Conservation (phyloP, 441 rosid genomes). For the Aleurites moluccanus region DNA sequence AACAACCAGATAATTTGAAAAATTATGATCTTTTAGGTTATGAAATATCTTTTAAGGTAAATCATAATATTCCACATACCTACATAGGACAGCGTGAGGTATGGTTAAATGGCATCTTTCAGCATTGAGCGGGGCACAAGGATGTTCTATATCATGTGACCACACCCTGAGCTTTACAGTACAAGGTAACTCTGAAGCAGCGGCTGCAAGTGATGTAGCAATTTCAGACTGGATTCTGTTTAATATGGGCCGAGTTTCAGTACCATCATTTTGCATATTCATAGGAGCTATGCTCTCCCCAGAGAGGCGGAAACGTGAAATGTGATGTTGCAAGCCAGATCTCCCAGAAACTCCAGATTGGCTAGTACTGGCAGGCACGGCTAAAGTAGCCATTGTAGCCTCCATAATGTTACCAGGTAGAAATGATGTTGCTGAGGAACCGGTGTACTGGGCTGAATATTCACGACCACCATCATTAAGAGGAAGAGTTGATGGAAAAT, state of each 20-base stretch:
- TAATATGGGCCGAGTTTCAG: slow-evolving; percentile 48
- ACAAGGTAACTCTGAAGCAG: slow-evolving; percentile 83
- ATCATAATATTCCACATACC: slow-evolving; percentile 42
- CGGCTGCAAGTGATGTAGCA: slow-evolving; percentile 69
- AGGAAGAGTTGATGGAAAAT: slow-evolving; percentile 43
- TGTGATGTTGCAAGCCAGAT: slow-evolving; percentile 47
- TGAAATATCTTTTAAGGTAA: slow-evolving; percentile 12
- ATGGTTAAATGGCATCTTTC: slow-evolving; percentile 63
- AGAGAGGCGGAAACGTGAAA: slow-evolving; percentile 43
- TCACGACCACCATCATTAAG: slow-evolving; percentile 47
- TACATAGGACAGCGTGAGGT: slow-evolving; percentile 92
- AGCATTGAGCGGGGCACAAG: slow-evolving; percentile 48
- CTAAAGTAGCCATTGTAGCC: slow-evolving; percentile 51
- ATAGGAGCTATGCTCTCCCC: slow-evolving; percentile 48
- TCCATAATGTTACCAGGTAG: slow-evolving; percentile 42
- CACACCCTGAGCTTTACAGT: slow-evolving; percentile 85
- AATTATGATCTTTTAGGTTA: neutral
- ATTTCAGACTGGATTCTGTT: slow-evolving; percentile 72
- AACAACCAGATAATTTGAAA: neutral
- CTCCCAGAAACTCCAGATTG: slow-evolving; percentile 57
- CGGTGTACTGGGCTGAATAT: slow-evolving; percentile 35
- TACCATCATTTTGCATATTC: slow-evolving; percentile 37
- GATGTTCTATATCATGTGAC: slow-evolving; percentile 71
- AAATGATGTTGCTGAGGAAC: slow-evolving; percentile 42
- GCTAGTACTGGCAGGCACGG: slow-evolving; percentile 47